phyloP scores from a whole-genome alignment of 2,329 filamentous ascomycete species.

The Davidsoniella neocaledoniae region DNA sequence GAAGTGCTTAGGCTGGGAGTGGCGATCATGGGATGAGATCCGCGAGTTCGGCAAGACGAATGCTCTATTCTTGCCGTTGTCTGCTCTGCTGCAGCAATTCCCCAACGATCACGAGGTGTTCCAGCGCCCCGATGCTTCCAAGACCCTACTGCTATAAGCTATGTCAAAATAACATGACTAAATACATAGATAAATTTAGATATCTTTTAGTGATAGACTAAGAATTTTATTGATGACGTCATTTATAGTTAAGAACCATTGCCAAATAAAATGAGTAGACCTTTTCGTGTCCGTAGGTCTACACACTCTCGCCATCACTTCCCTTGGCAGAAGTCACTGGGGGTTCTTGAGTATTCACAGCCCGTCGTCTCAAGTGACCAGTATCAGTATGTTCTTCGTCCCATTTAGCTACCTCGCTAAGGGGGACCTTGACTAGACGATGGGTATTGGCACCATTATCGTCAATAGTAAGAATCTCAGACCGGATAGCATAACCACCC shows the following conservation, averaged over 20 bases:
- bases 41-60: slow-evolving; percentile 16
- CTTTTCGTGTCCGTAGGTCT: background rate
- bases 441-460: slow-evolving; percentile 28
- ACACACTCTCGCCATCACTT: background rate
- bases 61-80: slow-evolving; percentile 13
- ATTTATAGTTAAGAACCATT: too few species aligned
- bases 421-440: slow-evolving; percentile 35
- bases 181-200: too few species aligned
- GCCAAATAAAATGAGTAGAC: too few species aligned
- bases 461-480: slow-evolving; percentile 35
- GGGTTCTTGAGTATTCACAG: background rate
- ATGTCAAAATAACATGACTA: background rate
- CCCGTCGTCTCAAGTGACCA: slow-evolving; percentile 17
- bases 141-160: background rate
- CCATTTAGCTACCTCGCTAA: slow-evolving; percentile 35
- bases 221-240: too few species aligned
- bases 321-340: background rate
- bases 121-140: background rate
- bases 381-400: slow-evolving; percentile 39
- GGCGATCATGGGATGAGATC: slow-evolving; percentile 30
- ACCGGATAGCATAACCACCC: slow-evolving; percentile 36
- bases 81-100: slow-evolving; percentile 1
- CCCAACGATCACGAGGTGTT: slow-evolving; percentile 3
- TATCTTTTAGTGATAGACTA: too few species aligned
- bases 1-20: slow-evolving; percentile 35